Conservation (phyloP, 108 stramenopile genomes). For the Skeletonema menzelii region DNA sequence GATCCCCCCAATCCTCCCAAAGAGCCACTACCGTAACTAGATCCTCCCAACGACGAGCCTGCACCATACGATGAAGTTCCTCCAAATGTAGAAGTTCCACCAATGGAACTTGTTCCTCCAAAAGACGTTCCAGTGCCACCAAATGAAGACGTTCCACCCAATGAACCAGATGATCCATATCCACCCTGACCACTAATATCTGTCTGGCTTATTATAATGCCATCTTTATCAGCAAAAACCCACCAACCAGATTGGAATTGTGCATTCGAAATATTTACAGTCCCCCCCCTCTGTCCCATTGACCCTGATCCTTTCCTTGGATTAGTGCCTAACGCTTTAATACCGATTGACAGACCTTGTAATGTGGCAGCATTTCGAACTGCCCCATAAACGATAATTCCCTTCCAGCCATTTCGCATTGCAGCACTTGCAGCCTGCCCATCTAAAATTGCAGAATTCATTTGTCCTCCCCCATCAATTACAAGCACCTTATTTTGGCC, state of each 20-base stretch:
- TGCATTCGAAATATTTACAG: slow-evolving; percentile 11
- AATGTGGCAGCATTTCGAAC: slow-evolving; percentile 67
- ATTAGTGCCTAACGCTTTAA: slow-evolving; percentile 70
- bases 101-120: neutral
- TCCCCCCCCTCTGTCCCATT: slow-evolving; percentile 26
- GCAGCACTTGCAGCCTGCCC: slow-evolving; percentile 37
- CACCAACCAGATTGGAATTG: slow-evolving; percentile 33
- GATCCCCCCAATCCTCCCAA: slow-evolving; percentile 15
- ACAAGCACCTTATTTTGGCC: slow-evolving; percentile 42
- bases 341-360: slow-evolving; percentile 47
- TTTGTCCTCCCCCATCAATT: slow-evolving; percentile 47
- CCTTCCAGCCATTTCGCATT: slow-evolving; percentile 56
- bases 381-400: slow-evolving; percentile 69
- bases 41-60: slow-evolving; percentile 3
- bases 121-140: neutral
- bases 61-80: neutral
- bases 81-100: neutral
- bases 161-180: slow-evolving; percentile 27
- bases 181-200: slow-evolving; percentile 25
- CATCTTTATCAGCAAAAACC: slow-evolving; percentile 43
- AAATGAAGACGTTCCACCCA: neutral
- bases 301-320: slow-evolving; percentile 42
- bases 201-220: slow-evolving; percentile 30
- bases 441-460: slow-evolving; percentile 41
- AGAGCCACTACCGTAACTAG: neutral